phyloP scores from a whole-genome alignment of 169 alveolate genomes.

The Amoebophrya sp. region DNA sequence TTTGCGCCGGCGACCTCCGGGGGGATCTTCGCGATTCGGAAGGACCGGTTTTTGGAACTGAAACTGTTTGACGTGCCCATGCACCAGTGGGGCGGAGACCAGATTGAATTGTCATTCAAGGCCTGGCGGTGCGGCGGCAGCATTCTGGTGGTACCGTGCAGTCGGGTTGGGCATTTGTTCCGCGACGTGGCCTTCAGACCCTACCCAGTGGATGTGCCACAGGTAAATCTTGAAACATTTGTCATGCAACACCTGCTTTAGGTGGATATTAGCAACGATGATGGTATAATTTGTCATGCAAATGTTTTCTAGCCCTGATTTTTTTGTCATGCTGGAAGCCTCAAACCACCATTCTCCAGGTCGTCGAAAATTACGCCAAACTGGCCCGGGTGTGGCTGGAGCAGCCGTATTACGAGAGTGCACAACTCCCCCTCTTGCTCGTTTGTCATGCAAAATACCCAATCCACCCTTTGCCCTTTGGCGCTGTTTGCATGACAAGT shows the following conservation, averaged over 20 bases:
- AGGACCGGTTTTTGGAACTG: background rate
- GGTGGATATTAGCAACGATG: too few species aligned
- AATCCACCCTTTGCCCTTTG: too few species aligned
- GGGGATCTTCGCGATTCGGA: background rate
- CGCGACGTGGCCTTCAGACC: background rate
- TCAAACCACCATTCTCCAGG: background rate
- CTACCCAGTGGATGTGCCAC: background rate
- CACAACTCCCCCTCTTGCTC: too few species aligned
- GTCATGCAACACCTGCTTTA: too few species aligned
- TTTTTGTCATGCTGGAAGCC: too few species aligned
- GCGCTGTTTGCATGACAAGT: too few species aligned
- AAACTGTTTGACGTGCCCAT: background rate
- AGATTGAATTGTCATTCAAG: background rate
- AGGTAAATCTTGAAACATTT: too few species aligned
- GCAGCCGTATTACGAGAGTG: constrained; percentile 1
- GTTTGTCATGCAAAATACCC: too few species aligned
- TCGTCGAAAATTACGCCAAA: background rate
- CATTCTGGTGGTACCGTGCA: background rate
- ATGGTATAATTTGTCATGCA: too few species aligned
- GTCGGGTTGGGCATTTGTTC: background rate
- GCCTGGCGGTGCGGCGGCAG: background rate
- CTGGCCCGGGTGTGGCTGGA: constrained; percentile 12
- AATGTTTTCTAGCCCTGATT: too few species aligned
- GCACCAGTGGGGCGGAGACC: constrained; percentile 14
- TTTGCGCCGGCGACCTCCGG: background rate